phyloP scores from a whole-genome alignment of 805 yeast genomes.

The Wickerhamiella lipophila region DNA sequence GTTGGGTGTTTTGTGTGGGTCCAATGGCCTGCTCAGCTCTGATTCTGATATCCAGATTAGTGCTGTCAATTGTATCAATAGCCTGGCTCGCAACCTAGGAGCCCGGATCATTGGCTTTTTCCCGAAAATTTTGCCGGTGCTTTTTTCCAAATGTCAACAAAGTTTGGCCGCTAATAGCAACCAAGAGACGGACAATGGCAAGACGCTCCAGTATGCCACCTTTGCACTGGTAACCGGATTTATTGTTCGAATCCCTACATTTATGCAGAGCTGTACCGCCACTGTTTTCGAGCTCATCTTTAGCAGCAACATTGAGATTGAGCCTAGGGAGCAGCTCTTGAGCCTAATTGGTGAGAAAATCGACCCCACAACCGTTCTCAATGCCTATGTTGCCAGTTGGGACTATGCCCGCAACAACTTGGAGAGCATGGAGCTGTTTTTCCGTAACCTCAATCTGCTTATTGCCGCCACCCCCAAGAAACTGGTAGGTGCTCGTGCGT shows the following conservation, averaged over 20 bases:
- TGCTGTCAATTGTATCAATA: constrained; percentile 58
- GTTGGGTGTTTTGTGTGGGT: constrained; percentile 40
- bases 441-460: constrained; percentile 52
- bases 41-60: constrained; percentile 58
- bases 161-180: constrained; percentile 25
- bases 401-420: constrained; percentile 25
- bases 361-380: constrained; percentile 51
- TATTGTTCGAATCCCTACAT: constrained; percentile 74
- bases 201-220: constrained; percentile 53
- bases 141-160: constrained; percentile 45
- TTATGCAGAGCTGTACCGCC: constrained; percentile 55
- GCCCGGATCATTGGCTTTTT: constrained; percentile 74
- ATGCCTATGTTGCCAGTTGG: constrained; percentile 56
- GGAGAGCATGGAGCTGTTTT: constrained; percentile 51
- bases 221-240: constrained; percentile 60
- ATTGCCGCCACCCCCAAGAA: constrained; percentile 61
- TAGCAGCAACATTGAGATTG: constrained; percentile 36
- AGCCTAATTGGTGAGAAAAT: constrained; percentile 51
- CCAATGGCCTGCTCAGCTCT: constrained; percentile 40
- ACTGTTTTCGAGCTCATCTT: constrained; percentile 46
- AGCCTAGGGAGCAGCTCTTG: constrained; percentile 40
- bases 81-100: constrained; percentile 62
- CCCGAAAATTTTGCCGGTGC: constrained; percentile 71
- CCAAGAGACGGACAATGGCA: constrained; percentile 20
- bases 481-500: constrained; percentile 57